A percentile compares a stretch with the other conserved stretches of the same genome.
Conservation (phyloP, 352 stramenopile genomes). For the Thraustotheca clavata region DNA sequence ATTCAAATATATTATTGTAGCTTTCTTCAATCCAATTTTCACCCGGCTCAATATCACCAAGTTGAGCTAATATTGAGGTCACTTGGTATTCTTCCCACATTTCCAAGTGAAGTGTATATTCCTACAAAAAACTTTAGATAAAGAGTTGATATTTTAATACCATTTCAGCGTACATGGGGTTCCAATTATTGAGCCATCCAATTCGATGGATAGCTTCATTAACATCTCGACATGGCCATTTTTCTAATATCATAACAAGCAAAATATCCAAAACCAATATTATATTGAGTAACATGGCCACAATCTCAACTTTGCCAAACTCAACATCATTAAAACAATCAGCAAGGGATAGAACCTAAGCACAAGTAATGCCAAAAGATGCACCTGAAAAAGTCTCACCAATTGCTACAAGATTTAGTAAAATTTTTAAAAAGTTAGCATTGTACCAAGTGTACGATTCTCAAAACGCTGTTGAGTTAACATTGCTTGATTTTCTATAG, state of each 20-base stretch:
- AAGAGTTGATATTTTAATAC: not conserved
- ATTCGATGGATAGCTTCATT: conserved; percentile 11
- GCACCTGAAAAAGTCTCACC: not conserved
- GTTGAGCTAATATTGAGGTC: conserved; percentile 7
- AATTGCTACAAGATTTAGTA: not conserved
- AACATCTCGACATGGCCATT: not conserved
- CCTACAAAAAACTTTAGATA: not conserved
- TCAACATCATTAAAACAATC: conserved; percentile 9
- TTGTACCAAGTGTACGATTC: not conserved
- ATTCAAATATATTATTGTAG: conserved; percentile 21
- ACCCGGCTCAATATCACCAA: conserved; percentile 21
- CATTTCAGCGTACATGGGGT: conserved; percentile 20
- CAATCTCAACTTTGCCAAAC: conserved; percentile 7
- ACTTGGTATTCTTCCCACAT: conserved; percentile 22
- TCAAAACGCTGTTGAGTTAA: no score
- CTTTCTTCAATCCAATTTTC: conserved; percentile 25
- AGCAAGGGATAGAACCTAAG: conserved; percentile 11
- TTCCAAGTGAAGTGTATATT: conserved; percentile 21
- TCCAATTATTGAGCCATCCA: conserved; percentile 22
- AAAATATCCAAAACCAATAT: conserved; percentile 19
- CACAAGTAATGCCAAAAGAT: not conserved
- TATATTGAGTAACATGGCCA: conserved; percentile 11
- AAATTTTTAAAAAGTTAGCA: not conserved
- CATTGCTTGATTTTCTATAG: no score
- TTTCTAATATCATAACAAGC: not conserved